phyloP scores from a whole-genome alignment of 2,329 filamentous ascomycete genomes.

The Colletotrichum camelliae region DNA sequence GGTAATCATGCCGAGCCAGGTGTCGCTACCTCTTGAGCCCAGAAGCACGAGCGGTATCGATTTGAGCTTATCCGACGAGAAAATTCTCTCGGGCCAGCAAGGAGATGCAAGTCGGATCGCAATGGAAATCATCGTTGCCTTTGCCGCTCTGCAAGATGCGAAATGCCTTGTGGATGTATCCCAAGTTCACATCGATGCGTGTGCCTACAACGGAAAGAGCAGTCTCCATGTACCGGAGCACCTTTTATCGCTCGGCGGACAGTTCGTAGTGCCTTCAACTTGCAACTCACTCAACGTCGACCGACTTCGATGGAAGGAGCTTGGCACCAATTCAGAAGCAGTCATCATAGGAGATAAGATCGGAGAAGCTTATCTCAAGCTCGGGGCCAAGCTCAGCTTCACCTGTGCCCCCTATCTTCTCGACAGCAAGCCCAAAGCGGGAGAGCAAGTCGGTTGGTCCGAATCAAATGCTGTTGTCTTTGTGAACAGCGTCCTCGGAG shows the following conservation, averaged over 20 bases:
- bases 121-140: slow-evolving; percentile 41
- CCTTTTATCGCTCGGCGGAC: slow-evolving; percentile 37
- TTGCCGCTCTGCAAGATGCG: slow-evolving; percentile 39
- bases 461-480: slow-evolving; percentile 52
- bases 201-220: slow-evolving; percentile 46
- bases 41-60: neutral
- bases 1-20: neutral
- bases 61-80: slow-evolving; percentile 21
- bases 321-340: slow-evolving; percentile 29
- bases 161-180: slow-evolving; percentile 38
- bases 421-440: slow-evolving; percentile 28
- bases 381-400: slow-evolving; percentile 46
- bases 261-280: slow-evolving; percentile 42
- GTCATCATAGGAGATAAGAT: slow-evolving; percentile 36
- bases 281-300: slow-evolving; percentile 50
- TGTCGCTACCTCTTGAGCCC: neutral
- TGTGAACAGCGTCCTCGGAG: slow-evolving; percentile 50
- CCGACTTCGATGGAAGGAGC: slow-evolving; percentile 40
- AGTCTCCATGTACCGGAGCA: slow-evolving; percentile 40
- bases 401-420: slow-evolving; percentile 51
- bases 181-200: slow-evolving; percentile 48
- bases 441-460: slow-evolving; percentile 47
- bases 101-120: slow-evolving; percentile 39
- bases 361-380: slow-evolving; percentile 40
- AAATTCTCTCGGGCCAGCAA: slow-evolving; percentile 31